A percentile compares a stretch with the other conserved stretches of the same genome.
These are phyloP conservation scores for Brassica nigra DNA, from an alignment of 345 rosid species.

Conservation along the genomic window DNA sequence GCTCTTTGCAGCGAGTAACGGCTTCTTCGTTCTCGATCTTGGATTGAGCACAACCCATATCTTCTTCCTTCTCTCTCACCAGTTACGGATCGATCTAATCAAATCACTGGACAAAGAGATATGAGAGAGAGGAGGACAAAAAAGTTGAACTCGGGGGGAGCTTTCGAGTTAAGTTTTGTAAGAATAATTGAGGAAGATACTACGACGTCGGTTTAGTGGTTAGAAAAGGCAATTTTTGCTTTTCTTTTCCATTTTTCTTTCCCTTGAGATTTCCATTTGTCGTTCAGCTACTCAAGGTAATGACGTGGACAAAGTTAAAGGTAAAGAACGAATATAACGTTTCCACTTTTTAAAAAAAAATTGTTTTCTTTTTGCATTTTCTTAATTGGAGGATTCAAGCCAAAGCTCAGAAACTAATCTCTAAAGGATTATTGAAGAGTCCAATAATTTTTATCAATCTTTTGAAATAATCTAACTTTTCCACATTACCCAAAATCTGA, in stretches of 20 bases:
- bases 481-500: neutral
- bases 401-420: neutral
- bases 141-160: neutral
- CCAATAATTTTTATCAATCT: too few relatives aligned
- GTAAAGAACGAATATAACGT: slow-evolving; percentile 32
- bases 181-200: neutral
- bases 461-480: neutral
- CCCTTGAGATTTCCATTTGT: slow-evolving; percentile 2
- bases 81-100: slow-evolving; percentile 25
- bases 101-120: slow-evolving; percentile 5
- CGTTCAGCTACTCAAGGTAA: slow-evolving; percentile 23
- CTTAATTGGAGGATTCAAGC: neutral
- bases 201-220: slow-evolving; percentile 31
- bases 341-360: neutral
- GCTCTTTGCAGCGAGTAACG: slow-evolving; percentile 75
- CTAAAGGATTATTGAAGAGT: neutral
- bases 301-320: slow-evolving; percentile 37
- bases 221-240: slow-evolving; percentile 8
- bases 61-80: slow-evolving; percentile 10
- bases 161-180: slow-evolving; percentile 8
- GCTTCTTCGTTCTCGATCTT: slow-evolving; percentile 98
- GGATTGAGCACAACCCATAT: slow-evolving; percentile 90
- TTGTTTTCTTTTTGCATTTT: neutral
- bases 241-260: neutral
- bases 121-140: neutral